Base-by-base conservation (phyloP, 108 stramenopile genomes). In the Thalassiosira profunda region DNA sequence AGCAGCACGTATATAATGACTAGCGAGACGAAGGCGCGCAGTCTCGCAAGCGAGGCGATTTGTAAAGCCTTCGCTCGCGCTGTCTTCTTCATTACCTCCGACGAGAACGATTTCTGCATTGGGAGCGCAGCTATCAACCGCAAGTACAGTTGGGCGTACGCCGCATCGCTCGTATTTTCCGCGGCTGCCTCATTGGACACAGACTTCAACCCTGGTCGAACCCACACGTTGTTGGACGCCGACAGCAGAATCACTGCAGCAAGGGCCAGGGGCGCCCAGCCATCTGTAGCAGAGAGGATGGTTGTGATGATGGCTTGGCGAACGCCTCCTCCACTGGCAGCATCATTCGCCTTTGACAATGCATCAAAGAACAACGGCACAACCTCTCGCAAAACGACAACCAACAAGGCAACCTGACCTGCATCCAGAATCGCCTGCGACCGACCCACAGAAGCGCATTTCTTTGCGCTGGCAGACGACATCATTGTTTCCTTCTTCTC, bases 131-230 rank as follows among this genome's bases (percentile, higher is more conserved):
- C 58, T 36, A 82, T 60, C 34, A 91, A 57, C 5, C 90, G 84
- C 20, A 94, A 58, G 64, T 86, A 94, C 14, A 94, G 79, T 55
- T 90, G 86, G 8, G 80, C 75, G 56, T 88, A 90, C 23, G 61
- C 59, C 3, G 88, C 73, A 54, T 87, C 87, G 4, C 76, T 61
- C 11, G 63, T 66, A 14, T 81, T 70, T 37, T 73, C 52, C 2
- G 64, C 37, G 18, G 65, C 76, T 55, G 84, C 76, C 10, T 73
- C 57, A 7, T 47, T 40, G 18, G 75, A 59, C 20, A 84, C 33
- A 4, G 28, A 28, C 18, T 52, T 35, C 24, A 84, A 58, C 38
- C 55, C 41, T 35, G 70, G 63, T 38, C 62, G 55, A n/a, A 84
- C 55, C 41, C 88, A 48, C 14, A 70, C 53, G 24, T 65, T 36